Evolutionary conservation across 2,329 filamentous ascomycete species (phyloP).

Genomic region (Diaporthe amygdali): DNA sequence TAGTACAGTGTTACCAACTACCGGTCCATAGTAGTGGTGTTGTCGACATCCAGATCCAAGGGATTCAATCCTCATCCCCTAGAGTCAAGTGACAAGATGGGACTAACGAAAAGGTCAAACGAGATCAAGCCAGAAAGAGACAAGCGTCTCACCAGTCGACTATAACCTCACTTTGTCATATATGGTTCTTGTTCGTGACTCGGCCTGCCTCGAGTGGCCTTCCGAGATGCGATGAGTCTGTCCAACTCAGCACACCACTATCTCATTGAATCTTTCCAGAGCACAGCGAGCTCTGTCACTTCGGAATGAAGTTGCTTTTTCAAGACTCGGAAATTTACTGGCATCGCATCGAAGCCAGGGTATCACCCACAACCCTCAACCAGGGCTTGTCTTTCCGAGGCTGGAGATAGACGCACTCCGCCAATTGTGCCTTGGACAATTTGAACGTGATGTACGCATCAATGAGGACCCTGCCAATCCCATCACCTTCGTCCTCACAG

Average conservation of each 20-base stretch:
- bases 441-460: constrained; percentile 20
- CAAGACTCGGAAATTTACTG: no score
- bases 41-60: neutral
- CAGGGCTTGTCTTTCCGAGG: neutral
- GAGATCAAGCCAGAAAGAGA: neutral
- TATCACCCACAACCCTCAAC: neutral
- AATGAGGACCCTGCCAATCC: constrained; percentile 15
- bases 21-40: neutral
- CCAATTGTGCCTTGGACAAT: constrained; percentile 13
- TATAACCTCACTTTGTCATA: neutral
- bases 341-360: neutral
- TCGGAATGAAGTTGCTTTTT: neutral
- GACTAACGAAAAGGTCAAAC: no score
- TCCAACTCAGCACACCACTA: no score
- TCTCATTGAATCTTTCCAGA: no score
- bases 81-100: neutral
- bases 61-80: no score
- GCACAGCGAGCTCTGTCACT: neutral
- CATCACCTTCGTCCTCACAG: neutral
- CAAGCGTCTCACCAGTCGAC: neutral
- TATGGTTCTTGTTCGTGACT: neutral
- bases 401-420: neutral
- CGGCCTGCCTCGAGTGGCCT: neutral
- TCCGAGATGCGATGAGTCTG: no score
- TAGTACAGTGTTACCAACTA: neutral